These are phyloP conservation scores for Neonectria hederae DNA, from an alignment of 2,329 filamentous ascomycete species.

Conservation along the genomic window DNA sequence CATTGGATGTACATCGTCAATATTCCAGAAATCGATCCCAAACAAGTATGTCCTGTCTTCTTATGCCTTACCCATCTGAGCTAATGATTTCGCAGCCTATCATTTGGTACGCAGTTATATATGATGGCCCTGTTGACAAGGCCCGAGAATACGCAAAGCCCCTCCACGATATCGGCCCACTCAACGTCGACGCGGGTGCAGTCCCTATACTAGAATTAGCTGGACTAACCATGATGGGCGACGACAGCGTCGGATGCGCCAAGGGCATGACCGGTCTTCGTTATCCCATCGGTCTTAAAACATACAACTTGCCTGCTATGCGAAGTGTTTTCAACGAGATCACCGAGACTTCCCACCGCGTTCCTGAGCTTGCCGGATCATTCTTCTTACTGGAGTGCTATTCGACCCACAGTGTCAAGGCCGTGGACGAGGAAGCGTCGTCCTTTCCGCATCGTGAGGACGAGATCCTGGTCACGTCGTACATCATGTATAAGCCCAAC, in stretches of 20 bases:
- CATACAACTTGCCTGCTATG: slow-evolving; percentile 46
- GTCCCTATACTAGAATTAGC: slow-evolving; percentile 56
- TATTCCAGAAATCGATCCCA: slow-evolving; percentile 25
- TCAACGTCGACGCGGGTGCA: slow-evolving; percentile 40
- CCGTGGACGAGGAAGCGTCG: slow-evolving; percentile 7
- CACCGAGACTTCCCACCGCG: slow-evolving; percentile 26
- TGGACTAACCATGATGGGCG: slow-evolving; percentile 50
- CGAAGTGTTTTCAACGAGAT: slow-evolving; percentile 45
- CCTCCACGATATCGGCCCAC: slow-evolving; percentile 51
- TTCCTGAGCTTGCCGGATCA: slow-evolving; percentile 29
- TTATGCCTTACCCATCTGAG: accelerated
- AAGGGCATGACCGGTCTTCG: slow-evolving; percentile 52
- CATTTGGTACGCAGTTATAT: slow-evolving; percentile 52
- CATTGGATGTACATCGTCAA: slow-evolving; percentile 35
- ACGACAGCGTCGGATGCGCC: slow-evolving; percentile 50
- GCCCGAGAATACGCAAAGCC: slow-evolving; percentile 51
- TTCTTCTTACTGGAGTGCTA: slow-evolving; percentile 67
- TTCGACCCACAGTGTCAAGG: slow-evolving; percentile 34
- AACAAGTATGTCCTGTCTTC: background rate
- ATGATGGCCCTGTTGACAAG: slow-evolving; percentile 50
- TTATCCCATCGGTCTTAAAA: slow-evolving; percentile 55
- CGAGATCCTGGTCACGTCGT: slow-evolving; percentile 21
- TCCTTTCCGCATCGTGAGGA: slow-evolving; percentile 30
- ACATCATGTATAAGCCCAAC: slow-evolving; percentile 28
- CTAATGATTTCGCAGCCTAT: slow-evolving; percentile 43